Percentiles rank a stretch among this genome's conserved stretches.
Evolutionary conservation across 345 rosid species (phyloP).

Genomic region (Excoecaria cochinchinensis): DNA sequence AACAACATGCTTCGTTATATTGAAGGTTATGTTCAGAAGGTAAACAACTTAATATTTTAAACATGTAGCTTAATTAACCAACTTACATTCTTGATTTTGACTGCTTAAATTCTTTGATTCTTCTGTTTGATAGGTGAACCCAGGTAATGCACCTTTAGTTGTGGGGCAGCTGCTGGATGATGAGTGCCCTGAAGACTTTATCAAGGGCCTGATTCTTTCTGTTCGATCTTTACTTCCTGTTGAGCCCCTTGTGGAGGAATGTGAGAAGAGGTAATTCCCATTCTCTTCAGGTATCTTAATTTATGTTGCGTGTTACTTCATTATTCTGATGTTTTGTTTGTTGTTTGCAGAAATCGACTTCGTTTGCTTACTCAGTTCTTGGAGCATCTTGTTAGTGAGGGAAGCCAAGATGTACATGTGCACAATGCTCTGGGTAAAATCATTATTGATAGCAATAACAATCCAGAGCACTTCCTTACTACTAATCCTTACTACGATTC

Average conservation of each 20-base stretch:
- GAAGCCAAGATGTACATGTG: constrained; percentile 98
- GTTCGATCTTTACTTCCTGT: constrained; percentile 79
- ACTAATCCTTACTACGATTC: constrained; percentile 99
- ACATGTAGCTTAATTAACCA: neutral
- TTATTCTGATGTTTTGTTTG: constrained; percentile 25
- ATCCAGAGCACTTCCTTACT: constrained; percentile 97
- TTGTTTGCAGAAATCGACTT: constrained; percentile 79
- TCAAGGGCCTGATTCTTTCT: constrained; percentile 95
- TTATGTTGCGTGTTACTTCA: neutral
- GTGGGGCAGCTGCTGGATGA: constrained; percentile 93
- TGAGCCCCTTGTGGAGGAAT: constrained; percentile 83
- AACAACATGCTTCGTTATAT: constrained; percentile 95
- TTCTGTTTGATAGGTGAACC: constrained; percentile 65
- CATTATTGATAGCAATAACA: constrained; percentile 96
- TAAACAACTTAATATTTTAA: constrained; percentile 19
- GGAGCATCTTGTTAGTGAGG: constrained; percentile 99
- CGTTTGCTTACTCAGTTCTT: constrained; percentile 98
- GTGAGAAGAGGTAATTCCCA: constrained; percentile 70
- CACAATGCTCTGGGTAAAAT: constrained; percentile 99
- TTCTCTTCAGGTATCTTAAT: neutral
- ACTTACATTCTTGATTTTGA: neutral
- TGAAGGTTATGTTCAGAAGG: constrained; percentile 99
- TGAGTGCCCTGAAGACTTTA: constrained; percentile 98
- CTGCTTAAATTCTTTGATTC: neutral
- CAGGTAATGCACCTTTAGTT: constrained; percentile 96